Evolutionary conservation across 148 eudicot species (phyloP), one percentile per base, ranked within the genome.

Genomic region (Hydrangea macrophylla): DNA sequence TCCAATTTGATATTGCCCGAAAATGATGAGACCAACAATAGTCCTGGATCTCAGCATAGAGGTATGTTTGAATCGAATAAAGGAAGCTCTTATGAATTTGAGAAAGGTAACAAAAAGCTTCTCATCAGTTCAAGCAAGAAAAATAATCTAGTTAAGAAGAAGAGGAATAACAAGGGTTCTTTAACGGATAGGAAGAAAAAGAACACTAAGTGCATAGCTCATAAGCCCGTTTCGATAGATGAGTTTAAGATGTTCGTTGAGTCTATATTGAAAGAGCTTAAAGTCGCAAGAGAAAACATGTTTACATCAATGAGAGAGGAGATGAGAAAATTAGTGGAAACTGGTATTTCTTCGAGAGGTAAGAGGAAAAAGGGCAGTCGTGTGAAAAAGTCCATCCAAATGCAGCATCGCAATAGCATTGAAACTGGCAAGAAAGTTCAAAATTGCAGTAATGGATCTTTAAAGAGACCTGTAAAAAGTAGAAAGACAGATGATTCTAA

Each of bases 251-350:
- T 65, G 64, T 78, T 79, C 32, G 56, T 69, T 18, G 75, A 72
- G 56, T 79, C 91, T 11, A 23, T 89, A 30, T 66, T 89, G 17
- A 67, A 77, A 24, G 86, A 79, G 37, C 80, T 86, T 30, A 81
- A 66, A 64, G 78, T 61, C 30, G 80, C 83, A 11, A 75, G 88
- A 68, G 80, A 77, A 30, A 79, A 70, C 36, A 74, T 89, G 87
- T 71, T 89, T 27, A 58, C 73, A 30, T 54, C 69, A 72, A 82
- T 86, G 84, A 78, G 51, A 37, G 76, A 77, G 26, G 89, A 86
- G 67, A 48, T 82, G 83, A 67, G 58, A 9, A 64, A 73, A 54
- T 57, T 80, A 33, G 58, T 35, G 54, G 63, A 65, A 32, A 40
- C 36, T 25, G 73, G 69, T 48, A 33, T 24, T 17, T n/a, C 32